Evolutionary conservation across 1,284 basidiomycete genomes (phyloP).

Genomic region (Ustilago sp.): DNA sequence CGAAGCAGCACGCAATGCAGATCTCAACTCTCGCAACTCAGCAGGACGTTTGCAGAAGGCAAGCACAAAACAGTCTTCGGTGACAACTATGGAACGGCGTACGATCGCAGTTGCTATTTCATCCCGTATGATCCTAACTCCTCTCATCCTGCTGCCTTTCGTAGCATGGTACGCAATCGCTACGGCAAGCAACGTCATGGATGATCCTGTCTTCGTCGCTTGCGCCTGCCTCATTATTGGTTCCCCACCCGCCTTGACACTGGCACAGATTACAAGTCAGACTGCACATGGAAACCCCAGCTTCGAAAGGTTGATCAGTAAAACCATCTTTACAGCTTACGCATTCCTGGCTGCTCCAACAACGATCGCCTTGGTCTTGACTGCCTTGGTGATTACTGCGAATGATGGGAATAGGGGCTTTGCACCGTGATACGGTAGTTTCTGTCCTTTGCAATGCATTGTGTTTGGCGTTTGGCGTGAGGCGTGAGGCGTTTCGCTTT

Average conservation of each 20-base stretch:
- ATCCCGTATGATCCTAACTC: conserved; percentile 87
- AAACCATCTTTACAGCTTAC: conserved; percentile 71
- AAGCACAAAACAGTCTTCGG: conserved; percentile 22
- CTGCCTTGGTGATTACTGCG: conserved; percentile 61
- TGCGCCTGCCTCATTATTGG: conserved; percentile 80
- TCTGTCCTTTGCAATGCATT: conserved; percentile 2
- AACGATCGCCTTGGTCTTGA: conserved; percentile 60
- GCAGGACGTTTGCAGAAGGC: conserved; percentile 35
- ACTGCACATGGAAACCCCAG: conserved; percentile 79
- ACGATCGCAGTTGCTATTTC: conserved; percentile 83
- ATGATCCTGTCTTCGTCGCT: conserved; percentile 83
- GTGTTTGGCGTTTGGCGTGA: no score
- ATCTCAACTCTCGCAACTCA: conserved; percentile 40
- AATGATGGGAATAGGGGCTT: conserved; percentile 41
- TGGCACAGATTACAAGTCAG: conserved; percentile 83
- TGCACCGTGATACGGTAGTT: not conserved
- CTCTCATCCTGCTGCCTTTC: conserved; percentile 74
- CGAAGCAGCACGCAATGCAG: conserved; percentile 45
- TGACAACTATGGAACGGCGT: conserved; percentile 71
- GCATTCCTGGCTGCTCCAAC: conserved; percentile 64
- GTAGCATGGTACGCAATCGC: conserved; percentile 59
- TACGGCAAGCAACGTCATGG: conserved; percentile 51
- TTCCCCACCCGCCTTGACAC: conserved; percentile 77
- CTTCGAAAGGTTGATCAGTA: conserved; percentile 85
- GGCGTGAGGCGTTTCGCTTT: not conserved